Conservation (phyloP, 768 basidiomycete species). For the Calocybe indica region DNA sequence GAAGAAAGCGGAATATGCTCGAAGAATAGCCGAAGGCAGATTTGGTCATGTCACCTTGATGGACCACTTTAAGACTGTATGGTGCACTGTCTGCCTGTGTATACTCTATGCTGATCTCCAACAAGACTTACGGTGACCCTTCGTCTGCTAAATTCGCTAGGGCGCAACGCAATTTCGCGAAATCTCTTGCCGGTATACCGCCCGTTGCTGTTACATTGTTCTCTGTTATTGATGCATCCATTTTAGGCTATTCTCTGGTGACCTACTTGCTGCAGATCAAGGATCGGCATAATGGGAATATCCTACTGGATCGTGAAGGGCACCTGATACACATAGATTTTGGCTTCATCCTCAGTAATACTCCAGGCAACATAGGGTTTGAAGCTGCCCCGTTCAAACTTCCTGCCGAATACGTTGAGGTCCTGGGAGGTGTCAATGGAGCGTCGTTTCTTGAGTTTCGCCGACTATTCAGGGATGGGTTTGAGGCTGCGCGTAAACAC, state of each 20-base stretch:
- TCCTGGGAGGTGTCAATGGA: constrained; percentile 81
- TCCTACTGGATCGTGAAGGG: constrained; percentile 91
- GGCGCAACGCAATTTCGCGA: constrained; percentile 92
- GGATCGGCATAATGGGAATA: constrained; percentile 98
- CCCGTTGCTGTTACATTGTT: not conserved
- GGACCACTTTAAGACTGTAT: constrained; percentile 86
- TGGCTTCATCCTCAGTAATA: constrained; percentile 96
- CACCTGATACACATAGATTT: constrained; percentile 98
- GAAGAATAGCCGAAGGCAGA: constrained; percentile 72
- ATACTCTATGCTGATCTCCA: not conserved
- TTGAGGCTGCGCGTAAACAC: constrained; percentile 91
- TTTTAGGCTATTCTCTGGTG: constrained; percentile 82
- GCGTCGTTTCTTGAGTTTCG: constrained; percentile 80
- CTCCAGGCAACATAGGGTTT: constrained; percentile 96
- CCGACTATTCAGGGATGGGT: constrained; percentile 84
- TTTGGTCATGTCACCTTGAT: constrained; percentile 84
- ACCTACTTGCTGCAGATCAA: constrained; percentile 98
- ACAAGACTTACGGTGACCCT: constrained; percentile 84
- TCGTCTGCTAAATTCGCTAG: constrained; percentile 81
- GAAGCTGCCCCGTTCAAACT: constrained; percentile 99
- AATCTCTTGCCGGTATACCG: constrained; percentile 72
- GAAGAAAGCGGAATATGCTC: constrained; percentile 97
- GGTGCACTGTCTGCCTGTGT: constrained; percentile 13
- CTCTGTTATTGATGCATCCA: not conserved
- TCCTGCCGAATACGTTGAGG: constrained; percentile 91